Evolutionary conservation across 345 rosid genomes (phyloP).

Genomic region (Punica granatum): DNA sequence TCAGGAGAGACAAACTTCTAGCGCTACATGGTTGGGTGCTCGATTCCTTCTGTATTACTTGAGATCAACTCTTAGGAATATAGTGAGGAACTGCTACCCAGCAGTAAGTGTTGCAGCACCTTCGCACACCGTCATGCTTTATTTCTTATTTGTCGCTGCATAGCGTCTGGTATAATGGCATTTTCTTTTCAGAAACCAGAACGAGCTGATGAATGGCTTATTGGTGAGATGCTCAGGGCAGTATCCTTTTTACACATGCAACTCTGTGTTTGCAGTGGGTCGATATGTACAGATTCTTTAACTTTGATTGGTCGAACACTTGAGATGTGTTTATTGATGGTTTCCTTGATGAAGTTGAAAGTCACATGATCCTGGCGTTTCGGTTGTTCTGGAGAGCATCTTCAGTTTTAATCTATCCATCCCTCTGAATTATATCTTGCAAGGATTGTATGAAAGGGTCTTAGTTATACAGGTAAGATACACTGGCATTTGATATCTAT

Average conservation of each 20-base stretch:
- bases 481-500: not conserved
- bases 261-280: not conserved
- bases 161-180: slow-evolving; percentile 2
- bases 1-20: slow-evolving; percentile 63
- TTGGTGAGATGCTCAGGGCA: slow-evolving; percentile 77
- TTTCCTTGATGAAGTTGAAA: slow-evolving; percentile 46
- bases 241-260: slow-evolving; percentile 48
- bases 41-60: slow-evolving; percentile 52
- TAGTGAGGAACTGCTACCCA: slow-evolving; percentile 69
- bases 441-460: slow-evolving; percentile 45
- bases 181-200: slow-evolving; percentile 45
- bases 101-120: slow-evolving; percentile 35
- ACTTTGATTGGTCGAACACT: not conserved
- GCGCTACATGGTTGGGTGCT: slow-evolving; percentile 56
- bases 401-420: slow-evolving; percentile 75
- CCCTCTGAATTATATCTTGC: slow-evolving; percentile 68
- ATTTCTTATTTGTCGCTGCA: not conserved
- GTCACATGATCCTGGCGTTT: slow-evolving; percentile 82
- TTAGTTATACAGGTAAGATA: slow-evolving; percentile 60
- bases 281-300: not conserved
- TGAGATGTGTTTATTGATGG: not conserved
- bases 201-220: slow-evolving; percentile 75
- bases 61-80: slow-evolving; percentile 42
- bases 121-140: not conserved
- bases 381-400: slow-evolving; percentile 71